Conservation (phyloP, 805 yeast genomes). For the Lachancea sp. region DNA sequence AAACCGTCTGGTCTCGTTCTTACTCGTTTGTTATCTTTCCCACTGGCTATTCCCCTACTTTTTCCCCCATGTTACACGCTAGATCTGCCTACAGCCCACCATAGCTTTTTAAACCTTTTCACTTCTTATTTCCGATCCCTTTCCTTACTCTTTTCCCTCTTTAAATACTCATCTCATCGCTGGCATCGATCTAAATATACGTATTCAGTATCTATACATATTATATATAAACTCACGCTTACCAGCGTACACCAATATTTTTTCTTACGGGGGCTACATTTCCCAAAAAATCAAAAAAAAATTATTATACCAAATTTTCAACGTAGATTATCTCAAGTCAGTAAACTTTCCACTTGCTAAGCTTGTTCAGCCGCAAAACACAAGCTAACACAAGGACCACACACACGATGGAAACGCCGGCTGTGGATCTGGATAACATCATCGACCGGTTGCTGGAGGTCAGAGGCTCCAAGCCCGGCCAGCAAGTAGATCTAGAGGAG, state of each 20-base stretch:
- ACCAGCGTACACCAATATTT: not conserved
- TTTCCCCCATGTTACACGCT: too few species aligned
- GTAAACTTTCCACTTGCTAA: not conserved
- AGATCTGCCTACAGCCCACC: not conserved
- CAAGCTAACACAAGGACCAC: slow-evolving; percentile 5
- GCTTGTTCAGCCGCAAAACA: slow-evolving; percentile 3
- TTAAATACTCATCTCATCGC: not conserved
- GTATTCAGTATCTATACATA: too few species aligned
- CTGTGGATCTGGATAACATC: slow-evolving; percentile 94
- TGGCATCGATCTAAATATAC: too few species aligned
- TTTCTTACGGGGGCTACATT: not conserved
- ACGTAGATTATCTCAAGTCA: slow-evolving; percentile 4
- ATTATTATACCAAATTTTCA: slow-evolving; percentile 1
- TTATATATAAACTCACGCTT: not conserved
- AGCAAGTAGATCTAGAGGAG: slow-evolving; percentile 89
- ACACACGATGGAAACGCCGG: slow-evolving; percentile 43
- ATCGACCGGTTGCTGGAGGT: slow-evolving; percentile 95
- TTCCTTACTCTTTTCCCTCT: not conserved
- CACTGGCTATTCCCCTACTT: too few species aligned
- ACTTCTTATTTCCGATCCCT: too few species aligned
- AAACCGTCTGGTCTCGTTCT: too few species aligned
- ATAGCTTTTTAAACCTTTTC: too few species aligned
- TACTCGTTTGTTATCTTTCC: too few species aligned
- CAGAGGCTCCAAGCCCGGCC: slow-evolving; percentile 97
- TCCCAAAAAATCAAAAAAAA: not conserved